Conservation (phyloP, 2,329 filamentous ascomycete species). For the Phoma sp. region DNA sequence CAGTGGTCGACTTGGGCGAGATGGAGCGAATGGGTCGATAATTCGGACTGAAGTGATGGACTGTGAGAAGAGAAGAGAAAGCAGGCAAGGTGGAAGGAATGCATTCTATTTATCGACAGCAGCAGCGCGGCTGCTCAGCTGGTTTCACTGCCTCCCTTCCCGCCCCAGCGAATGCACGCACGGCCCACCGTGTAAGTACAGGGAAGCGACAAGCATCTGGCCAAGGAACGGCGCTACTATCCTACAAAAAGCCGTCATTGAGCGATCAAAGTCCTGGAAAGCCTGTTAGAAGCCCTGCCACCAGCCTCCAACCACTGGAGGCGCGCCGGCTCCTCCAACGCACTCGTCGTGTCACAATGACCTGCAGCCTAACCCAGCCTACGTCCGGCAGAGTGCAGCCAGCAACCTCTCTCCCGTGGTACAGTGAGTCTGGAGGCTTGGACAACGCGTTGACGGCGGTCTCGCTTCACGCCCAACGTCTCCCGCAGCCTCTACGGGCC, state of each 20-base stretch:
- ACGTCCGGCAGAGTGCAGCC: not conserved
- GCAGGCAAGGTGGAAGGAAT: slow-evolving; percentile 20
- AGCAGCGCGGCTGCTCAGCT: slow-evolving; percentile 9
- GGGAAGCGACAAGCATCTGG: slow-evolving; percentile 14
- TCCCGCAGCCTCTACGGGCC: not conserved
- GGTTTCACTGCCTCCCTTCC: slow-evolving; percentile 18
- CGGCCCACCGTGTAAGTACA: slow-evolving; percentile 10
- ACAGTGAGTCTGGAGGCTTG: slow-evolving; percentile 7
- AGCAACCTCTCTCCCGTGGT: slow-evolving; percentile 1
- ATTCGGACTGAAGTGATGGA: slow-evolving; percentile 2
- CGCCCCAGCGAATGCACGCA: slow-evolving; percentile 10
- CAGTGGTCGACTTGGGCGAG: slow-evolving; percentile 15
- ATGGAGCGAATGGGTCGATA: not conserved
- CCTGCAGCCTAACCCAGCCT: slow-evolving; percentile 3
- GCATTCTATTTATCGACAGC: slow-evolving; percentile 22
- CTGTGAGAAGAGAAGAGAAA: slow-evolving; percentile 9
- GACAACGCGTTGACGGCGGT: not conserved
- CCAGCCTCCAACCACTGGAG: slow-evolving; percentile 6
- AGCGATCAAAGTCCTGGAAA: slow-evolving; percentile 8
- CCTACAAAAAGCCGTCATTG: not conserved
- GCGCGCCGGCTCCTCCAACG: slow-evolving; percentile 1
- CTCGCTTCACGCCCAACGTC: slow-evolving; percentile 3
- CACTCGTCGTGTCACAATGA: slow-evolving; percentile 7
- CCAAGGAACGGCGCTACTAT: slow-evolving; percentile 11
- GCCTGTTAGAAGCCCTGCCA: slow-evolving; percentile 4